These are phyloP conservation scores for Penicillium mononematosum DNA, from an alignment of 495 filamentous ascomycete species.

Conservation along the genomic window DNA sequence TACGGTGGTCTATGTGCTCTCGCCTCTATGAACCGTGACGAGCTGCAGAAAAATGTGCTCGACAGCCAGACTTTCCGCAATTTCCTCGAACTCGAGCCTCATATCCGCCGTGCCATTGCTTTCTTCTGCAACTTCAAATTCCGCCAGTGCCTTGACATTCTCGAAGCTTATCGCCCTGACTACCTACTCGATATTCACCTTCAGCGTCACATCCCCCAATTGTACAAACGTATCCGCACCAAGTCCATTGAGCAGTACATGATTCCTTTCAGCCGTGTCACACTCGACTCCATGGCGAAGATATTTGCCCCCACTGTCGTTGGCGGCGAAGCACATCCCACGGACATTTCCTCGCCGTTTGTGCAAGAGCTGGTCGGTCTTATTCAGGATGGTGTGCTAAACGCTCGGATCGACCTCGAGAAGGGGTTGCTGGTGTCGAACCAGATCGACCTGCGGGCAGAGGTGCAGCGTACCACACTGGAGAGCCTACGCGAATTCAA, in stretches of 20 bases:
- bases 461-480: constrained; percentile 67
- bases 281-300: constrained; percentile 63
- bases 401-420: constrained; percentile 81
- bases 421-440: constrained; percentile 74
- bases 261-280: constrained; percentile 74
- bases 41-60: constrained; percentile 73
- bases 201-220: constrained; percentile 64
- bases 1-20: constrained; percentile 91
- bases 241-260: constrained; percentile 94
- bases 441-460: constrained; percentile 57
- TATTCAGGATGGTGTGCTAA: constrained; percentile 68
- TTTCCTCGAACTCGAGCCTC: constrained; percentile 90
- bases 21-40: constrained; percentile 77
- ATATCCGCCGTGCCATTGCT: constrained; percentile 84
- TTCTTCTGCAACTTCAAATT: constrained; percentile 89
- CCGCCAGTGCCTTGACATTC: constrained; percentile 73
- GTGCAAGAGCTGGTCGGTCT: constrained; percentile 74
- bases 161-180: constrained; percentile 78
- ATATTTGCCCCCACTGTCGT: constrained; percentile 54
- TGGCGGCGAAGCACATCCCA: constrained; percentile 37
- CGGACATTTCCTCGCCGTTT: constrained; percentile 55
- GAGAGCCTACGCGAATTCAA: constrained; percentile 69
- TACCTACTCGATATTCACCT: constrained; percentile 90
- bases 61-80: constrained; percentile 77
- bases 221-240: constrained; percentile 73